Base-by-base conservation (phyloP, 345 rosid species). In the Populus ilicifolia region DNA sequence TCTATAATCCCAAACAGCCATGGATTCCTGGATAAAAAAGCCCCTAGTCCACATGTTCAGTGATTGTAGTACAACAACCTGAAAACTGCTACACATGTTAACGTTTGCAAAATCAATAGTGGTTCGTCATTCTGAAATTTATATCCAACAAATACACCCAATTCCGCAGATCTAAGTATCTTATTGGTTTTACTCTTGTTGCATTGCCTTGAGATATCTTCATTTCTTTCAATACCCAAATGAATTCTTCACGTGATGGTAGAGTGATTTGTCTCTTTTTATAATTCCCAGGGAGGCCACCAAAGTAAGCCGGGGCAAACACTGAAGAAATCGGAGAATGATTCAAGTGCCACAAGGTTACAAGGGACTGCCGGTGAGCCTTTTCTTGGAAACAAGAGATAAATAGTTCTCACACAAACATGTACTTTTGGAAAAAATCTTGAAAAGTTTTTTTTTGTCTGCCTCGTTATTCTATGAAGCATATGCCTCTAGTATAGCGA, bases 281-380 rank as follows among this genome's bases (percentile, higher is more conserved):
- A 70, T 18, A 41, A 65, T 80, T 59, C 62, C 9, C 81, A 89
- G 91, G 90, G 85, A 76, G 85, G 84, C 67, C 90, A 84, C 67
- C 90, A 84, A 77, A 72, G 72, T 77, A 91, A 87, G 86, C 79
- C 77, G 69, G 86, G 83, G 69, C 82, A 67, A 48, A 75, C 83
- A 44, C 78, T 84, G 17, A 91, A 77, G 81, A 86, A 81, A 83
- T 77, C 86, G 25, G 81, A 89, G 79, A 79, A 69, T 71, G 91
- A 84, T 80, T 78, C 89, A 52, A 80, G 69, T 63, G 79, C 87
- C 30, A 46, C 75, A 33, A 85, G 78, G 73, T 63, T 74, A 25
- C 81, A 33, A 75, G 86, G 78, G 14, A 62, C 72, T 44, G 72
- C 82, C 18, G 81, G 75, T 56, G 86, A 82, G 75, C 80, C 72